Evolutionary conservation across 805 yeast genomes (phyloP).

Genomic region (Grigorovia yakushimaensis): DNA sequence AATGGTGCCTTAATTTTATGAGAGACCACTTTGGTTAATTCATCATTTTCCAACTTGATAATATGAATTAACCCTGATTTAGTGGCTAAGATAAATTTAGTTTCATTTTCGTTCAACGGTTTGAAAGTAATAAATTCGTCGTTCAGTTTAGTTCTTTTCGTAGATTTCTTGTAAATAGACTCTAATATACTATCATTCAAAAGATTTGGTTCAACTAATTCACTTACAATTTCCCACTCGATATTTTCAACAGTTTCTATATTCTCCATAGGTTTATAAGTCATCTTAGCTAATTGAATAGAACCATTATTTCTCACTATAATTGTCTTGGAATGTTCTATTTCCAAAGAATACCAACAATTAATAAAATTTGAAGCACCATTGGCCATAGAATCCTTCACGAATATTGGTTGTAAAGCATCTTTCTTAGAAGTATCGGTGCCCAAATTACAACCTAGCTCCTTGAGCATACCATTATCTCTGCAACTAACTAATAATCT

Average conservation of each 20-base stretch:
- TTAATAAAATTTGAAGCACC: slow-evolving; percentile 25
- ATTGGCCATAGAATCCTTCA: slow-evolving; percentile 35
- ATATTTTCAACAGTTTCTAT: slow-evolving; percentile 11
- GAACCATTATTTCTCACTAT: slow-evolving; percentile 40
- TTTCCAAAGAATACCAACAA: not conserved
- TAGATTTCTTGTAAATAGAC: slow-evolving; percentile 17
- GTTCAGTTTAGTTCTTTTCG: slow-evolving; percentile 20
- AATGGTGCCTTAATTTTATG: slow-evolving; percentile 36
- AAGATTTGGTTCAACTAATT: slow-evolving; percentile 9
- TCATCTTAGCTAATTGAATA: slow-evolving; percentile 31
- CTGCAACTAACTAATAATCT: slow-evolving; percentile 54
- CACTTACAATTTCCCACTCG: slow-evolving; percentile 15
- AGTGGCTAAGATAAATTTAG: slow-evolving; percentile 27
- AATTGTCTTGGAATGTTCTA: not conserved
- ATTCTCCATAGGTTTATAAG: slow-evolving; percentile 5
- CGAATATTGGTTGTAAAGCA: slow-evolving; percentile 52
- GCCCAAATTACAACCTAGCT: slow-evolving; percentile 51
- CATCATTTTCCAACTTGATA: slow-evolving; percentile 12
- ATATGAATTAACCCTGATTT: slow-evolving; percentile 30
- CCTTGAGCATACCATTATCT: slow-evolving; percentile 59
- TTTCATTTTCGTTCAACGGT: slow-evolving; percentile 17
- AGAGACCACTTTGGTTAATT: slow-evolving; percentile 8
- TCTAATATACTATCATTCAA: slow-evolving; percentile 17
- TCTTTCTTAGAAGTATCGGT: slow-evolving; percentile 72
- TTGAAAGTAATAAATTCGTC: slow-evolving; percentile 34